Evolutionary conservation across 768 basidiomycete species (phyloP).

Genomic region (Lentinula detonsa): DNA sequence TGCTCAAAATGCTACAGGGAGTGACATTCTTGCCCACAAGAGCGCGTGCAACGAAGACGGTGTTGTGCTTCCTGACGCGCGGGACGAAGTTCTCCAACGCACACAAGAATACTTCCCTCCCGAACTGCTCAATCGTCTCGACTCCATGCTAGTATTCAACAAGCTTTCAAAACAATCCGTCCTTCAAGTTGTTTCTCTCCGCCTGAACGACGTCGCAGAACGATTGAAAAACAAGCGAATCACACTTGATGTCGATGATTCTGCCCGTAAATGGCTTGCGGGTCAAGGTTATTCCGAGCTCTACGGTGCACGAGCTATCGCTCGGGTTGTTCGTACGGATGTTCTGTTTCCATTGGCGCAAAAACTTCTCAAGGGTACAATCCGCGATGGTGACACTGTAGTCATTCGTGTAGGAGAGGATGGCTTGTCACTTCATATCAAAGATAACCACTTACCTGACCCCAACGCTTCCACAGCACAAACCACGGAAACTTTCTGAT

Average conservation of each 20-base stretch:
- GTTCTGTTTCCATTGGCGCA: constrained; percentile 81
- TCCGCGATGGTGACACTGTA: constrained; percentile 65
- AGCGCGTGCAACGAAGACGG: constrained; percentile 61
- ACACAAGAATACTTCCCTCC: constrained; percentile 83
- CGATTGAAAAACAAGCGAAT: constrained; percentile 64
- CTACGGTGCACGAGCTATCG: constrained; percentile 86
- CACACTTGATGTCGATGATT: constrained; percentile 59
- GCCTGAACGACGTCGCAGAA: constrained; percentile 66
- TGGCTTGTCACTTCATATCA: constrained; percentile 40
- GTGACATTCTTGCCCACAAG: constrained; percentile 67
- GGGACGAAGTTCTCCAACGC: constrained; percentile 62
- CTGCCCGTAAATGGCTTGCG: constrained; percentile 64
- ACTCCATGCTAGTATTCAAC: constrained; percentile 87
- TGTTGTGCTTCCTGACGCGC: constrained; percentile 54
- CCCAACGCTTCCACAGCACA: neutral
- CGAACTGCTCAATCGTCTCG: constrained; percentile 84
- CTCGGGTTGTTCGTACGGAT: constrained; percentile 76
- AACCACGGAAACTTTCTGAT: neutral
- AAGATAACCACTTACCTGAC: constrained; percentile 59
- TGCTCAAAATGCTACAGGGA: constrained; percentile 23
- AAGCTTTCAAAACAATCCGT: constrained; percentile 74
- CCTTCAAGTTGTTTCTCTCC: constrained; percentile 70
- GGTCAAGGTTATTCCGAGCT: constrained; percentile 74
- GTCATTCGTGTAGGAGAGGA: constrained; percentile 42
- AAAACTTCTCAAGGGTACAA: constrained; percentile 72